Conservation (phyloP, 169 alveolate genomes). For the Plasmodium inui region DNA sequence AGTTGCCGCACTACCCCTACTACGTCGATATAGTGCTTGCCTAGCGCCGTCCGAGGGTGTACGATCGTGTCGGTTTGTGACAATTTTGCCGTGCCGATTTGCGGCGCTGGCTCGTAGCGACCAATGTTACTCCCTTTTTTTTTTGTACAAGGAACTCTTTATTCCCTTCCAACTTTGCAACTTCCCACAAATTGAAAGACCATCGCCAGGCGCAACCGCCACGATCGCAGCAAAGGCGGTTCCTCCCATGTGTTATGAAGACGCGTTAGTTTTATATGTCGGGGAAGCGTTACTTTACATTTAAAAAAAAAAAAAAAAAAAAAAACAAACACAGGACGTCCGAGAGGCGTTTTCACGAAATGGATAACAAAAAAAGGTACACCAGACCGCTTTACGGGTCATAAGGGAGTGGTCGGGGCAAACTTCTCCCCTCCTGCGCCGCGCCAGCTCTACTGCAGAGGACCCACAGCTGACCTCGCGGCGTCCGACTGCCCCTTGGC, state of each 20-base stretch:
- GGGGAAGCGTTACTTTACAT: conserved; percentile 9
- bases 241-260: neutral
- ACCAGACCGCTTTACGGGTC: neutral
- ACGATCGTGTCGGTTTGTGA: neutral
- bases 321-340: neutral
- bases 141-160: neutral
- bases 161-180: neutral
- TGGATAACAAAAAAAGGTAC: conserved; percentile 11
- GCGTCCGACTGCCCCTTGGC: neutral
- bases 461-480: neutral
- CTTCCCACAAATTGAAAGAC: neutral
- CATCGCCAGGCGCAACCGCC: neutral
- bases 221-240: neutral
- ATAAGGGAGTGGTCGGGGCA: neutral
- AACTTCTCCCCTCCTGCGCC: neutral
- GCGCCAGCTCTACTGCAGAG: neutral
- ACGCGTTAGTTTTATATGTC: neutral
- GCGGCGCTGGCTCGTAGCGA: neutral
- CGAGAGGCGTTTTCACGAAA: neutral
- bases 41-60: neutral
- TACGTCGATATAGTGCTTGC: conserved; percentile 62
- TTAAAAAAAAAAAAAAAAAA: neutral
- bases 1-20: conserved; percentile 54
- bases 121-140: neutral
- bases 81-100: neutral